A percentile compares a stretch with the other conserved stretches of the same genome.
phyloP scores from a whole-genome alignment of 2,329 filamentous ascomycete species.

The Pezicula neosporulosa region DNA sequence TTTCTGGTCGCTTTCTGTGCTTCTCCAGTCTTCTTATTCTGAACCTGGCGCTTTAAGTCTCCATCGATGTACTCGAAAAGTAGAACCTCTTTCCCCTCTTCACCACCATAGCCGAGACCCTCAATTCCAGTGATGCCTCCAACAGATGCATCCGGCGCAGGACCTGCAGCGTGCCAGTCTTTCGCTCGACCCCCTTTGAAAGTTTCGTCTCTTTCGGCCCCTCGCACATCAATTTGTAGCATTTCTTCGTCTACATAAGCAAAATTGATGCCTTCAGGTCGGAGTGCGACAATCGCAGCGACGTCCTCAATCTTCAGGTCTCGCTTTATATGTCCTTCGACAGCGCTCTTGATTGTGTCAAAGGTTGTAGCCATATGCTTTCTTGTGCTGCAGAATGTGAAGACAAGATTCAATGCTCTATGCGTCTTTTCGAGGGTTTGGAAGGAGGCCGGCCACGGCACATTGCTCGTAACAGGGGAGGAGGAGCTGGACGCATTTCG shows the following conservation, averaged over 20 bases:
- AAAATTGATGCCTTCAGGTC: slow-evolving; percentile 78
- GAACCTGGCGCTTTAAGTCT: slow-evolving; percentile 79
- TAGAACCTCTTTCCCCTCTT: slow-evolving; percentile 63
- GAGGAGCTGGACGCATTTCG: slow-evolving; percentile 20
- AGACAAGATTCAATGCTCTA: slow-evolving; percentile 84
- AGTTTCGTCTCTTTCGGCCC: slow-evolving; percentile 60
- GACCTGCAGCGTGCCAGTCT: slow-evolving; percentile 45
- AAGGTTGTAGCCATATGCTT: slow-evolving; percentile 92
- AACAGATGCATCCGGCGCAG: slow-evolving; percentile 52
- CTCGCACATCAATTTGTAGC: slow-evolving; percentile 75
- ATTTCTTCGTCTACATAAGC: slow-evolving; percentile 81
- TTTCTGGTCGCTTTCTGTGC: slow-evolving; percentile 64
- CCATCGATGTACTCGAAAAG: slow-evolving; percentile 92
- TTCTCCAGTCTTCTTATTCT: slow-evolving; percentile 69
- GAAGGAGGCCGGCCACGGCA: slow-evolving; percentile 71
- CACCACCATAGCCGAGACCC: slow-evolving; percentile 30
- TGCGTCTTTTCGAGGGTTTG: slow-evolving; percentile 72
- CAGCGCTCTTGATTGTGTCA: slow-evolving; percentile 78
- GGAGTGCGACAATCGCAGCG: slow-evolving; percentile 72
- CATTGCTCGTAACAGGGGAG: slow-evolving; percentile 16
- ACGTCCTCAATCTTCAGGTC: slow-evolving; percentile 73
- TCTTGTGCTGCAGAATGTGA: slow-evolving; percentile 89
- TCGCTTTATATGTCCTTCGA: slow-evolving; percentile 77
- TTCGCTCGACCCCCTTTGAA: slow-evolving; percentile 55
- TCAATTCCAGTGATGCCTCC: slow-evolving; percentile 51